Evolutionary conservation across 23 red algal genomes (phyloP).

Genomic region (Gracilaria domingensis): DNA sequence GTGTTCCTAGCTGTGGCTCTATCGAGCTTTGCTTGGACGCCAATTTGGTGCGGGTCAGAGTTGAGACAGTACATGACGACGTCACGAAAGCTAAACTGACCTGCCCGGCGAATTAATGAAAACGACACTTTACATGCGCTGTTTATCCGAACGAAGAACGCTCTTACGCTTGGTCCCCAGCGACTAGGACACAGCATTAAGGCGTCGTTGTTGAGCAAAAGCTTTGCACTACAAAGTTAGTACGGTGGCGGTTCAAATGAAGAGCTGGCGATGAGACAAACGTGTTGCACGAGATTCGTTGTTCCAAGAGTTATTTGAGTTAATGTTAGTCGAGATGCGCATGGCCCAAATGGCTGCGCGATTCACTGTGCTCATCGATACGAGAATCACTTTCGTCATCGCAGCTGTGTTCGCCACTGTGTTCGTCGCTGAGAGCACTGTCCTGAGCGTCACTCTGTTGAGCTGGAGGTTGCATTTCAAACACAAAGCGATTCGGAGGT

Average conservation of each 20-base stretch:
- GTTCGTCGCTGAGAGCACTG: neutral
- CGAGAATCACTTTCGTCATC: neutral
- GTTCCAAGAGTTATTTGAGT: neutral
- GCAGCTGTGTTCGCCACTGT: neutral
- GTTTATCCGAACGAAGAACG: too few relatives aligned
- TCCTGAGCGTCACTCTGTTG: neutral
- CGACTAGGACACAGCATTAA: too few relatives aligned
- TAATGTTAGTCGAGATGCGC: neutral
- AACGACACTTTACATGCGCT: neutral
- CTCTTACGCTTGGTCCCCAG: too few relatives aligned
- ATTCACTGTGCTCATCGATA: neutral
- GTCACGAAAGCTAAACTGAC: too few relatives aligned
- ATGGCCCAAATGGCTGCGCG: neutral
- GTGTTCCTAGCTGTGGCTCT: too few relatives aligned
- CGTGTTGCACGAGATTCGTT: neutral
- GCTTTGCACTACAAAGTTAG: too few relatives aligned
- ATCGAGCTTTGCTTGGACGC: too few relatives aligned
- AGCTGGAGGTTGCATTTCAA: neutral
- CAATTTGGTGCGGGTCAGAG: too few relatives aligned
- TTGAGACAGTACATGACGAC: too few relatives aligned
- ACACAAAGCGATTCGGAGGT: conserved; percentile 22
- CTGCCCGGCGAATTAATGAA: neutral
- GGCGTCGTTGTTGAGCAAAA: too few relatives aligned
- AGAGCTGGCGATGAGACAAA: too few relatives aligned
- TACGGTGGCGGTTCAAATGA: too few relatives aligned